phyloP scores from a whole-genome alignment of 2,329 filamentous ascomycete species.

The Aspergillus piperis region DNA sequence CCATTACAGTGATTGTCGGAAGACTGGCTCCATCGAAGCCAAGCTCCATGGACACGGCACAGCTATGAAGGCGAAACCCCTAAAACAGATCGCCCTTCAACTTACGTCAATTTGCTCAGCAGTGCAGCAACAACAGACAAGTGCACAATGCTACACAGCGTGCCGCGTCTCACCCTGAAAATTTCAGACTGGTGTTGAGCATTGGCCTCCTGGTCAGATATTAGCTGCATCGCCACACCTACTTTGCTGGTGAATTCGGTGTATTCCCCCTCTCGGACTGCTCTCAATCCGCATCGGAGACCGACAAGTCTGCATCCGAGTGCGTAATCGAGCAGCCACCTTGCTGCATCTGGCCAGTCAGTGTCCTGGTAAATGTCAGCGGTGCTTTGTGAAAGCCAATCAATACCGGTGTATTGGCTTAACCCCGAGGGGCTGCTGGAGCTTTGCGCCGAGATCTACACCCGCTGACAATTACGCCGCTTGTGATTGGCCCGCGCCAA shows the following conservation, averaged over 20 bases:
- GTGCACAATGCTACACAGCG: background rate
- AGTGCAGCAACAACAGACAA: background rate
- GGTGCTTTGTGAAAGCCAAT: background rate
- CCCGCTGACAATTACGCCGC: background rate
- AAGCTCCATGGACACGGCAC: too few species aligned
- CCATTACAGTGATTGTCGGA: too few species aligned
- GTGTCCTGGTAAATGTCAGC: background rate
- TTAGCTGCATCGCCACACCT: background rate
- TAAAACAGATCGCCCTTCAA: background rate
- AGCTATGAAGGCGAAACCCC: too few species aligned
- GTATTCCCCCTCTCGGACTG: conserved; percentile 5
- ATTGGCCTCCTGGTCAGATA: background rate
- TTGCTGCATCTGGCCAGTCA: background rate
- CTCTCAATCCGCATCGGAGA: background rate
- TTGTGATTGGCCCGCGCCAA: background rate
- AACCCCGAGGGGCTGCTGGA: background rate
- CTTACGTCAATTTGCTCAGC: background rate
- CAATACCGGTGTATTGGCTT: conserved; percentile 7
- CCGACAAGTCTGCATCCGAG: background rate
- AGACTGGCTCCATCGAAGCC: too few species aligned
- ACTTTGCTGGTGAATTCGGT: background rate
- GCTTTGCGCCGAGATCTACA: background rate
- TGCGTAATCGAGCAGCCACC: background rate
- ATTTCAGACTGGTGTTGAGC: conserved; percentile 1
- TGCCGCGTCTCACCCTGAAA: background rate